Evolutionary conservation across 371 early-diverging fungal genomes (phyloP).

Genomic region (Nematocida minor): DNA sequence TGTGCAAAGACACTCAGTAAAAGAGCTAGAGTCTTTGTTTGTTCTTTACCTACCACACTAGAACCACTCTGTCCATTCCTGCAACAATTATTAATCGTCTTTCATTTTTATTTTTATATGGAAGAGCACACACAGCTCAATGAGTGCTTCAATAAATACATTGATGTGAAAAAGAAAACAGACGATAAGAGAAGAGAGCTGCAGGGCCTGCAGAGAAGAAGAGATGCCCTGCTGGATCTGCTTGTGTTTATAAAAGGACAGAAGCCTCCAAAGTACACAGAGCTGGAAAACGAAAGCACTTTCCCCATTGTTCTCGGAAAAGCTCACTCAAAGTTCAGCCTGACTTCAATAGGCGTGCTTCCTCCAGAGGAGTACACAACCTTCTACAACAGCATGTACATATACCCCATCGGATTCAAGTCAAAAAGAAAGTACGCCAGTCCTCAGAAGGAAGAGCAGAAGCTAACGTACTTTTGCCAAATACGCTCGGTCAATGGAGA

Average conservation of each 20-base stretch:
- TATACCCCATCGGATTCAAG: constrained; percentile 53
- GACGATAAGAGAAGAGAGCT: constrained; percentile 42
- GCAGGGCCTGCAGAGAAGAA: constrained; percentile 25
- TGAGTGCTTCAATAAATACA: constrained; percentile 34
- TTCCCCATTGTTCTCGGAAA: constrained; percentile 43
- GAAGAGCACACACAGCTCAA: constrained; percentile 1
- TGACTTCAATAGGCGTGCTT: constrained; percentile 50
- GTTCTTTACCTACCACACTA: not conserved
- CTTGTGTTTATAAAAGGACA: constrained; percentile 38
- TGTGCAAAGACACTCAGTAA: too few relatives aligned
- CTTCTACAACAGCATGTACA: constrained; percentile 47
- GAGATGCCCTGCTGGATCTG: constrained; percentile 46
- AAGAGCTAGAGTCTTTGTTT: too few relatives aligned
- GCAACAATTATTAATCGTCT: not conserved
- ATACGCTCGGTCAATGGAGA: constrained; percentile 37
- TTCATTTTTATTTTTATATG: constrained; percentile 31
- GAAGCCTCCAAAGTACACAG: not conserved
- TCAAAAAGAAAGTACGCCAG: constrained; percentile 47
- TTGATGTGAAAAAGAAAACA: constrained; percentile 29
- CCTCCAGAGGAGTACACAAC: constrained; percentile 44
- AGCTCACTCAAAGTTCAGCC: constrained; percentile 26
- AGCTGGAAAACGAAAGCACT: not conserved
- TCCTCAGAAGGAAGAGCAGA: constrained; percentile 17
- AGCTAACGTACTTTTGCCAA: constrained; percentile 33
- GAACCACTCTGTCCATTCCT: not conserved